phyloP scores from a whole-genome alignment of 2,329 filamentous ascomycete species.

The Xylariomycetidae sp. region DNA sequence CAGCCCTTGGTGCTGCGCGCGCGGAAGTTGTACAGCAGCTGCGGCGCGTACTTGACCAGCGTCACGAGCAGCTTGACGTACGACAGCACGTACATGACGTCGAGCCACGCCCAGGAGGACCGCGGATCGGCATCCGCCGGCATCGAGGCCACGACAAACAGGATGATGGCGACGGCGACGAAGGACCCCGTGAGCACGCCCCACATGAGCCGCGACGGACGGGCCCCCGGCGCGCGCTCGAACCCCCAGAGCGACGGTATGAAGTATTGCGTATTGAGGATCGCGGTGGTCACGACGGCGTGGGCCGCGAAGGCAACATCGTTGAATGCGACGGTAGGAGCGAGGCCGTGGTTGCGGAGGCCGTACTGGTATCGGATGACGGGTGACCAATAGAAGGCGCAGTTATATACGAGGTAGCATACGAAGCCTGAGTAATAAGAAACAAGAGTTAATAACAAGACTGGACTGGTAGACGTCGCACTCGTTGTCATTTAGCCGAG shows the following conservation, averaged over 20 bases:
- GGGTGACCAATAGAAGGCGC: slow-evolving; percentile 73
- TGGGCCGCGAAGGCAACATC: slow-evolving; percentile 86
- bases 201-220: slow-evolving; percentile 56
- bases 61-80: slow-evolving; percentile 89
- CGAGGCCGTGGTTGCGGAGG: slow-evolving; percentile 66
- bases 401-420: slow-evolving; percentile 71
- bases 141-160: slow-evolving; percentile 36
- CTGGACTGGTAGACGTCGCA: too few species aligned
- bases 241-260: slow-evolving; percentile 72
- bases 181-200: slow-evolving; percentile 68
- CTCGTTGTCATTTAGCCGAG: too few species aligned
- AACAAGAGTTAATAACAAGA: too few species aligned
- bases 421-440: slow-evolving; percentile 57
- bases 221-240: slow-evolving; percentile 49
- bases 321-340: slow-evolving; percentile 83
- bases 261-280: slow-evolving; percentile 77
- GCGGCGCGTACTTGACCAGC: slow-evolving; percentile 87
- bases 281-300: slow-evolving; percentile 64
- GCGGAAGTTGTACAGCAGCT: slow-evolving; percentile 76
- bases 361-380: slow-evolving; percentile 80
- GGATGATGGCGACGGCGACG: slow-evolving; percentile 45
- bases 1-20: slow-evolving; percentile 84
- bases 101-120: slow-evolving; percentile 56
- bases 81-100: slow-evolving; percentile 64
- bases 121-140: slow-evolving; percentile 34